phyloP scores from a whole-genome alignment of 495 filamentous ascomycete species.

The Darksidea phi region DNA sequence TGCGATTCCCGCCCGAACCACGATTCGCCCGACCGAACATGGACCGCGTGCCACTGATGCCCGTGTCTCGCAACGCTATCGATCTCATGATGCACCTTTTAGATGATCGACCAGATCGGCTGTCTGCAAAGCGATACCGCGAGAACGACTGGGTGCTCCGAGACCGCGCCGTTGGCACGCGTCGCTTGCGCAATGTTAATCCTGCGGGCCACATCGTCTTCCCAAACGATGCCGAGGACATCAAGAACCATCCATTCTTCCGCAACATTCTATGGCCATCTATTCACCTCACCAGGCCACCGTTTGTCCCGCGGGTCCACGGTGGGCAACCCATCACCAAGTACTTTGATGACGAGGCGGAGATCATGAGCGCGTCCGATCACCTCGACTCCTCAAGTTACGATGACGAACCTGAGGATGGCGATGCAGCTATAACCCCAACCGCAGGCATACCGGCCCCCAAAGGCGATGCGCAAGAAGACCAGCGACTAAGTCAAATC shows the following conservation, averaged over 20 bases:
- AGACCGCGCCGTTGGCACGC: constrained; percentile 18
- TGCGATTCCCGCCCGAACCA: constrained; percentile 58
- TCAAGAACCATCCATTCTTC: constrained; percentile 50
- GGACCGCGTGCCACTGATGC: constrained; percentile 56
- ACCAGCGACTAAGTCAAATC: no score
- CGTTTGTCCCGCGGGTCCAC: constrained; percentile 70
- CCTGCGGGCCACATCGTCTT: constrained; percentile 63
- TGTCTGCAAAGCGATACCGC: constrained; percentile 70
- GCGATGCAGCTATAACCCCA: not conserved
- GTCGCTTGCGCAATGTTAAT: constrained; percentile 41
- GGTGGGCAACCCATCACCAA: constrained; percentile 72
- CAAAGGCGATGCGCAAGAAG: no score
- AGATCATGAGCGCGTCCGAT: constrained; percentile 53
- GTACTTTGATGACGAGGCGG: constrained; percentile 81
- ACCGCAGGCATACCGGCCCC: not conserved
- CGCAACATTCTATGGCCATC: constrained; percentile 42
- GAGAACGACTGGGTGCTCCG: constrained; percentile 55
- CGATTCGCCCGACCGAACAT: constrained; percentile 42
- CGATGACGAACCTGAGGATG: not conserved
- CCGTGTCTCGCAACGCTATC: constrained; percentile 56
- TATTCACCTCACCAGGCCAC: constrained; percentile 63
- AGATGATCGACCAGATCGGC: constrained; percentile 69
- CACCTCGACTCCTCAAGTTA: constrained; percentile 45
- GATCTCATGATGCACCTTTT: constrained; percentile 76
- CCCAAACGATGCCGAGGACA: constrained; percentile 50